phyloP scores from a whole-genome alignment of 345 rosid genomes.

The thale cress (Arabidopsis thaliana) region DNA sequence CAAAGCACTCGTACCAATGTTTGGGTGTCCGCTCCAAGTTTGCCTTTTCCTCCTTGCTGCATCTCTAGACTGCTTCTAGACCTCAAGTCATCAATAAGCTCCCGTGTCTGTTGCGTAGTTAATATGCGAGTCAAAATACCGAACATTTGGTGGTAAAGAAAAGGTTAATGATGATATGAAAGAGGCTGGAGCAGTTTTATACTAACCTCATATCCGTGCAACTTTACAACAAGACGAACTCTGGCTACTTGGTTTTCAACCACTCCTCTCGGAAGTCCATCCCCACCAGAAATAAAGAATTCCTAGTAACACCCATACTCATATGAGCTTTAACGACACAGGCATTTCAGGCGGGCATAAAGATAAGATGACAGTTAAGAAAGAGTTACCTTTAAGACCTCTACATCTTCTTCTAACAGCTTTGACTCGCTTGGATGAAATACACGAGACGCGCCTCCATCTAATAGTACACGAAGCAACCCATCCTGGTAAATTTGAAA shows the following conservation, averaged over 20 bases:
- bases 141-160: too few species aligned
- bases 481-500: conserved; percentile 68
- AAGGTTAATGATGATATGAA: too few species aligned
- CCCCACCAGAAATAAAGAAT: conserved; percentile 95
- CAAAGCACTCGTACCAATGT: conserved; percentile 81
- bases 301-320: conserved; percentile 55
- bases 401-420: conserved; percentile 83
- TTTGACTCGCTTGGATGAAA: conserved; percentile 75
- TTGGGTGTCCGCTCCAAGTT: conserved; percentile 79
- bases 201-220: conserved; percentile 86
- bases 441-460: conserved; percentile 82
- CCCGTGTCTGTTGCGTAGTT: conserved; percentile 68
- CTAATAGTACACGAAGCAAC: conserved; percentile 79
- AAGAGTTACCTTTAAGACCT: conserved; percentile 76
- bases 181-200: not conserved
- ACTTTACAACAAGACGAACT: conserved; percentile 74
- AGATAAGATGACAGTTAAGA: conserved; percentile 5
- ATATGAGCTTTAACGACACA: not conserved
- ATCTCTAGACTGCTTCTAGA: conserved; percentile 60
- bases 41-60: conserved; percentile 67
- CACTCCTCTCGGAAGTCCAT: conserved; percentile 95
- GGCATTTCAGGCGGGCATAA: not conserved
- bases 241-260: conserved; percentile 95
- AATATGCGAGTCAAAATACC: not conserved
- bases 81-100: conserved; percentile 81